A percentile compares a stretch with the other conserved stretches of the same genome.
Evolutionary conservation across 108 stramenopile species (phyloP).

Genomic region (Aurantiochytrium sp.): DNA sequence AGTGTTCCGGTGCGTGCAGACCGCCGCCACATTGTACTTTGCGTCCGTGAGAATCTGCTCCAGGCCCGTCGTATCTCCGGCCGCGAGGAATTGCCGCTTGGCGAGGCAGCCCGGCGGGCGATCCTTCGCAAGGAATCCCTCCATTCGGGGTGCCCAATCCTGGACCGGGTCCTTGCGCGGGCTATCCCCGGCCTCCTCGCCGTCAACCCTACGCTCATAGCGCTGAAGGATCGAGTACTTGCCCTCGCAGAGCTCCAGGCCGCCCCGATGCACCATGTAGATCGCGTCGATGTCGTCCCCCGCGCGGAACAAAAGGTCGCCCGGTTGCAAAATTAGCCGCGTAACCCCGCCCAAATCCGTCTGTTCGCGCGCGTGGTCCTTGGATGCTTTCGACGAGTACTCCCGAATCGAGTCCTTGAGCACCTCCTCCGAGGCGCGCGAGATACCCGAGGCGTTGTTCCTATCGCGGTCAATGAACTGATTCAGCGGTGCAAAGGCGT

Average conservation of each 20-base stretch:
- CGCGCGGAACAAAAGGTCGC: background rate
- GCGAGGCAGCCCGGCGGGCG: background rate
- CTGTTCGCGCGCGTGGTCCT: background rate
- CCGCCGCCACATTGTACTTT: slow-evolving; percentile 12
- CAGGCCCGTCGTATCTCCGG: background rate
- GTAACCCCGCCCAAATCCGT: background rate
- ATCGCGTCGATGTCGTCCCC: background rate
- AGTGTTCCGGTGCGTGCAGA: background rate
- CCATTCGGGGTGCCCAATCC: background rate
- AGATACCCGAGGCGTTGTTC: background rate
- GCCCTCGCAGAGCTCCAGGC: background rate
- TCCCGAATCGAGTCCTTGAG: background rate
- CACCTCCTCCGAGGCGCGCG: background rate
- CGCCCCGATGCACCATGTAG: slow-evolving; percentile 20
- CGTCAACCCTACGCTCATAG: background rate
- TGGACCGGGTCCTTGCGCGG: too few species aligned
- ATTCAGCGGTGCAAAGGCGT: background rate
- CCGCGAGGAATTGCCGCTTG: background rate
- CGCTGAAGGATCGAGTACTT: background rate
- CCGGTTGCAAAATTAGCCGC: background rate
- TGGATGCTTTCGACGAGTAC: background rate
- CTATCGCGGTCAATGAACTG: slow-evolving; percentile 9
- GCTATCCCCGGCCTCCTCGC: background rate
- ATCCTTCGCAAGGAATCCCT: background rate
- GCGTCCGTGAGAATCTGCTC: background rate